Percentiles rank a stretch among this genome's conserved stretches.
phyloP scores from a whole-genome alignment of 116 monocot species.

The Posidonia oceanica region DNA sequence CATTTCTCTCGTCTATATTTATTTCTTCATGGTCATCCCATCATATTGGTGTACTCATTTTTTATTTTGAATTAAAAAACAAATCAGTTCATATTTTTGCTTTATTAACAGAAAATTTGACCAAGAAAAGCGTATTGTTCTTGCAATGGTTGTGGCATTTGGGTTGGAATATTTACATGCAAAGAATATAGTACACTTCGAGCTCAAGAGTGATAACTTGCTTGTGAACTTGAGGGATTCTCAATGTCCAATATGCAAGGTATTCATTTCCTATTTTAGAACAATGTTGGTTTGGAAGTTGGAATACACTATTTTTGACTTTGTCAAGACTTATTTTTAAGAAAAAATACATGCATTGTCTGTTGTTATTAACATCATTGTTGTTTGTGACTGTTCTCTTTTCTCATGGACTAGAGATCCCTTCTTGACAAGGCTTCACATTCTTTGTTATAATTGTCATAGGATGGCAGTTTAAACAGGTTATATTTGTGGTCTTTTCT shows the following conservation, averaged over 20 bases:
- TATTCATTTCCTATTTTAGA: constrained; percentile 3
- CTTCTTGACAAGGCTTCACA: too few relatives aligned
- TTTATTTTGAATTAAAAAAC: background rate
- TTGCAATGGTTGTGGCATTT: constrained; percentile 86
- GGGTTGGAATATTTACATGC: constrained; percentile 94
- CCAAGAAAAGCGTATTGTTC: too few relatives aligned
- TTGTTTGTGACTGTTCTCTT: background rate
- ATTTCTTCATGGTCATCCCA: background rate
- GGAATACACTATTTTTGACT: too few relatives aligned
- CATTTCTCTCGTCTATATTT: background rate
- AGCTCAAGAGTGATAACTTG: constrained; percentile 83
- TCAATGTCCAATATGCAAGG: constrained; percentile 96
- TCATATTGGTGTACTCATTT: background rate
- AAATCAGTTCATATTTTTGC: too few relatives aligned
- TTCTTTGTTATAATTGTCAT: too few relatives aligned
- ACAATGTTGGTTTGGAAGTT: background rate
- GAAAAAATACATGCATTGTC: too few relatives aligned
- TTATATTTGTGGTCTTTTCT: too few relatives aligned
- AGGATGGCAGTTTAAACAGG: too few relatives aligned
- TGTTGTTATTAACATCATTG: too few relatives aligned
- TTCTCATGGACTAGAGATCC: background rate
- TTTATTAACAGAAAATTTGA: too few relatives aligned
- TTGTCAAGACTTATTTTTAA: too few relatives aligned
- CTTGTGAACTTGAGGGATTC: constrained; percentile 90
- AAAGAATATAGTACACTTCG: constrained; percentile 91